phyloP scores from a whole-genome alignment of 2,329 filamentous ascomycete species.

The Clathrospora elynae region DNA sequence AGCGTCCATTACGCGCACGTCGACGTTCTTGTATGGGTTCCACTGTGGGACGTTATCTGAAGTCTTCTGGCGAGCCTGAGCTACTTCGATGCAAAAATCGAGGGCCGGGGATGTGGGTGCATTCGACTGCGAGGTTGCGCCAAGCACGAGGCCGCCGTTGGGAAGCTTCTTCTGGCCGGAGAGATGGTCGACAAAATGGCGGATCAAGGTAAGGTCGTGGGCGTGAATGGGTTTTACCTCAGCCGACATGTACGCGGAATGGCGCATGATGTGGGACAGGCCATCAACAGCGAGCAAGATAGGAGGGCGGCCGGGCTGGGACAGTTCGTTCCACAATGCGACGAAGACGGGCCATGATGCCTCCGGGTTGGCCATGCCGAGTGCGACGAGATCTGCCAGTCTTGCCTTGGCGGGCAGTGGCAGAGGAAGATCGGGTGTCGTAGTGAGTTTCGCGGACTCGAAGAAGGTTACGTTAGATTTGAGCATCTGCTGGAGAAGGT shows the following conservation, averaged over 20 bases:
- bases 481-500: slow-evolving; percentile 72
- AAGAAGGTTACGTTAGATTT: slow-evolving; percentile 74
- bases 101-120: slow-evolving; percentile 67
- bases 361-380: slow-evolving; percentile 75
- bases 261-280: slow-evolving; percentile 78
- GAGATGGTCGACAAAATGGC: slow-evolving; percentile 75
- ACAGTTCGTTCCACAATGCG: slow-evolving; percentile 81
- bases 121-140: slow-evolving; percentile 75
- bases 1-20: slow-evolving; percentile 58
- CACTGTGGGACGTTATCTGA: slow-evolving; percentile 48
- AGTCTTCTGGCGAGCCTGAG: slow-evolving; percentile 51
- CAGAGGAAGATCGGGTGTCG: slow-evolving; percentile 63
- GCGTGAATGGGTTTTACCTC: slow-evolving; percentile 78
- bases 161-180: slow-evolving; percentile 53
- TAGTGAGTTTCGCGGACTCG: slow-evolving; percentile 55
- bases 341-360: slow-evolving; percentile 79
- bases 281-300: slow-evolving; percentile 80
- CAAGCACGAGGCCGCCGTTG: slow-evolving; percentile 81
- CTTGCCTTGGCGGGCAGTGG: slow-evolving; percentile 63
- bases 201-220: slow-evolving; percentile 78
- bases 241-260: slow-evolving; percentile 74
- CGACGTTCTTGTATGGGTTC: slow-evolving; percentile 59
- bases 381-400: slow-evolving; percentile 69
- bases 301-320: slow-evolving; percentile 60
- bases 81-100: slow-evolving; percentile 66